Conservation (phyloP, 176 grass and related monocot genomes). For the Oryza rufipogon region DNA sequence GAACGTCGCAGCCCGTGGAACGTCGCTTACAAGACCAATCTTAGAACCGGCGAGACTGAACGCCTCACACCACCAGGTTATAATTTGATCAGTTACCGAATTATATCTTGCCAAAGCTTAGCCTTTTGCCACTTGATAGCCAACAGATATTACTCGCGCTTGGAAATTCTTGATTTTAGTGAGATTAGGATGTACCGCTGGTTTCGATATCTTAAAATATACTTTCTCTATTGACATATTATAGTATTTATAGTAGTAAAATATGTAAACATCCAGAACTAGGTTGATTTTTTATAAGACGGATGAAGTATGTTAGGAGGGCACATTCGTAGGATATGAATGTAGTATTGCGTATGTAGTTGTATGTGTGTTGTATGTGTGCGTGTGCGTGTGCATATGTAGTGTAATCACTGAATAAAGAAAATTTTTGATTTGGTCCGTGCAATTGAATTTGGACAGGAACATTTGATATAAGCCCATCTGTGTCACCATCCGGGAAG, state of each 20-base stretch:
- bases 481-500: slow-evolving; percentile 44
- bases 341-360: no score
- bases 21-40: slow-evolving; percentile 40
- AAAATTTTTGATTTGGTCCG: background rate
- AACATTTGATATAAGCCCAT: slow-evolving; percentile 37
- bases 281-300: no score
- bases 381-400: no score
- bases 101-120: background rate
- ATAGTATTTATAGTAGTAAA: no score
- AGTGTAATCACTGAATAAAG: no score
- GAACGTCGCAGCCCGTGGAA: slow-evolving; percentile 36
- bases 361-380: no score
- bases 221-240: no score
- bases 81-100: background rate
- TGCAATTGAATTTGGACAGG: slow-evolving; percentile 6
- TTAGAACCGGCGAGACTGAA: slow-evolving; percentile 33
- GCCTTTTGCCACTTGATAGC: background rate
- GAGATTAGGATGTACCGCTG: no score
- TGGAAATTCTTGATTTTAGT: background rate
- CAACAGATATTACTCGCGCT: slow-evolving; percentile 12
- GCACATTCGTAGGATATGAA: no score
- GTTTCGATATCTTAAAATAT: no score
- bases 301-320: no score
- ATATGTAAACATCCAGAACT: no score
- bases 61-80: slow-evolving; percentile 40